Conservation (phyloP, 2,329 filamentous ascomycete genomes). For the Aspergillus piperis region DNA sequence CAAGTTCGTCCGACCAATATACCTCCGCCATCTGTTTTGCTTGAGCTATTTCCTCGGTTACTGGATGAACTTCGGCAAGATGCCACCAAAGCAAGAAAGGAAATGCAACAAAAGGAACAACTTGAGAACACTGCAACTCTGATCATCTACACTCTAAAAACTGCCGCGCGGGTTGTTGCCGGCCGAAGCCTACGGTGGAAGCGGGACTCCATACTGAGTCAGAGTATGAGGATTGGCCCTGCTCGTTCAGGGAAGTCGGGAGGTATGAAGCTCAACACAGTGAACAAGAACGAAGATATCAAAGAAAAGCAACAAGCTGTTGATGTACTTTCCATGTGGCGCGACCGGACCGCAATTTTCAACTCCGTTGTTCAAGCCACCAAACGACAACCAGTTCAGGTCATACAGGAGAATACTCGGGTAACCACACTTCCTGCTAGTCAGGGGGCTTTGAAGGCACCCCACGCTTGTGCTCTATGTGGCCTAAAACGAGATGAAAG, state of each 20-base stretch:
- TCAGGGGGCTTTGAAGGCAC: constrained; percentile 71
- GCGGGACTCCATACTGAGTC: constrained; percentile 77
- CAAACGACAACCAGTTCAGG: constrained; percentile 58
- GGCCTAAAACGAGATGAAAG: constrained; percentile 87
- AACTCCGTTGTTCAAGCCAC: constrained; percentile 59
- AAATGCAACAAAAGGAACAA: constrained; percentile 49
- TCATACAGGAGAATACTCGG: constrained; percentile 68
- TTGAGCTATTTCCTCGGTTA: constrained; percentile 73
- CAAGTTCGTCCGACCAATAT: constrained; percentile 74
- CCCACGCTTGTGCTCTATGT: constrained; percentile 79
- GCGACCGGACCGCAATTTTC: constrained; percentile 71
- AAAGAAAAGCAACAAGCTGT: constrained; percentile 83
- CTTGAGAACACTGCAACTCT: constrained; percentile 23
- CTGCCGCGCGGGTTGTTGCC: constrained; percentile 77
- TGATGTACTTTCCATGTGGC: constrained; percentile 76
- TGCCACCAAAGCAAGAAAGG: constrained; percentile 66
- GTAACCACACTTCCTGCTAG: constrained; percentile 62
- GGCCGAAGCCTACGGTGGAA: constrained; percentile 89
- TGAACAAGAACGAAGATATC: constrained; percentile 79
- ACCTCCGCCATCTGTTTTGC: constrained; percentile 80
- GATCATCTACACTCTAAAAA: constrained; percentile 43
- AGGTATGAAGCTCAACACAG: constrained; percentile 88
- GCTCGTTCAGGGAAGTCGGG: constrained; percentile 69
- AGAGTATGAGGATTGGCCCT: constrained; percentile 81
- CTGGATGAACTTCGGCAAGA: constrained; percentile 65